Base-by-base conservation (phyloP, 78 protist species). In the Anaeramoeba flamelloides region DNA sequence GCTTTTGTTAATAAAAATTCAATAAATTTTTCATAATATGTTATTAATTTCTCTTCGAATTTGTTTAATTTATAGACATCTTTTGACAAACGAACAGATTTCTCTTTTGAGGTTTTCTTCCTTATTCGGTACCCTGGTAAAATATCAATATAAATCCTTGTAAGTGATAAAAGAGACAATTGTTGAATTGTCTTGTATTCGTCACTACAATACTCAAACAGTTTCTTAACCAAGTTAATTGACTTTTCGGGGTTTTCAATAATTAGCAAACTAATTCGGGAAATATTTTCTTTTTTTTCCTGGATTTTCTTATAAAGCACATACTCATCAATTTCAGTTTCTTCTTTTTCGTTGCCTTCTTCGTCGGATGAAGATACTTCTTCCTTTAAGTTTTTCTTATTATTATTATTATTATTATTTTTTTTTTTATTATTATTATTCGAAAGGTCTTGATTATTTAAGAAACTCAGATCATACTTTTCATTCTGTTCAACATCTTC, bases 91-190 rank as follows among this genome's bases (percentile, higher is more conserved):
- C 74, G 78, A 53, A 31, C 76, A 40, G 2, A 2, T 53, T 30
- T 2, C 53, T 84, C 87, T 77, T 79, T 39, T 0, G 40, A 40
- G 22, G 87, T 76, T 34, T 69, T 82, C 36, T 77, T 30, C 38
- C 87, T 79, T 38, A 84, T 84, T 26, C 80, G 75, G 41, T 84
- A 84, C 39, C 83, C 87, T 22, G 87, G 87, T 36, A 80, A 36
- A 36, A 84, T 80, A 77, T 84, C 87, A 40, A 65, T 53, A 53
- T 53, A 53, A 26, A 53, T 53, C 17, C 34, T 17, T 53, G 17
- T 17, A 26, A 53, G 17, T 53, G 69, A 53, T 26, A 53, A 26
- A 26, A 53, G 8, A 26, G 69, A 8, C 8, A 26, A 53, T 53
- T 53, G 8, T 53, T 17, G 8, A 53, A 53, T 53, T 53, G 69